Base-by-base conservation (phyloP, 768 basidiomycete species). In the Mrakia gelida region DNA sequence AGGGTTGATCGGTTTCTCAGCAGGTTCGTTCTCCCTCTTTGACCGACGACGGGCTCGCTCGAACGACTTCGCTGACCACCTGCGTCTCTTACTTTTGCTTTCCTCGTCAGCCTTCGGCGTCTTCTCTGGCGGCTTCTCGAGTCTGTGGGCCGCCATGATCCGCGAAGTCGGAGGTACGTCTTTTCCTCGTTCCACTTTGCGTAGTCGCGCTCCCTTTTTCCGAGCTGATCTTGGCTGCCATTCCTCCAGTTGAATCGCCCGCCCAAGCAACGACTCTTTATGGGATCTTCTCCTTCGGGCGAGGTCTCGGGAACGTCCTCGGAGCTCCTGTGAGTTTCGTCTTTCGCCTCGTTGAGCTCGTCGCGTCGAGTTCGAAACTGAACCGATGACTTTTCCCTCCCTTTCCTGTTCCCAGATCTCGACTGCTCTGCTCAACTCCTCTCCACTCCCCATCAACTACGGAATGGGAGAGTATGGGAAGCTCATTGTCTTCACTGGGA, bases 381-480 rank as follows among this genome's bases (percentile, higher is more conserved):
- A 59, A 13, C 59, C 15, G 49, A 52, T 10, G 54, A 21, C 10
- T 2, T 56, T 16, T n/a, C 21, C 54, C 54, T 8, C 38, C 38
- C 38, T 38, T 38, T 38, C 38, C 38, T 8, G 56, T 59, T n/a
- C 26, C 59, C 59, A 59, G 63, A 65, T 65, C 30, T 65, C 63
- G 63, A 65, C 28, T 1, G 63, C 32, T 7, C 21, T 65, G 0
- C 34, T 65, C 18, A 65, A 30, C 30, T 65, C 63, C 4, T 21
- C 30, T 21, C 63, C 61, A 1, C n/a, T 62, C 1, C 61, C 63
- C 0, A 38, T 65, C 16, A 65, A 23, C 63, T 65, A 65, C 34
- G 63, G 63, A 23, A n/a, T 65, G 28, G 63, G 63, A 38, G 63
- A 65, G 63, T 65, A 65, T 9, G 63, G 63, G 30, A 65, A 38